Percentiles rank a stretch among this genome's conserved stretches.
These are phyloP conservation scores for Fusarium globosum DNA, from an alignment of 2,329 filamentous ascomycete species.

Conservation along the genomic window DNA sequence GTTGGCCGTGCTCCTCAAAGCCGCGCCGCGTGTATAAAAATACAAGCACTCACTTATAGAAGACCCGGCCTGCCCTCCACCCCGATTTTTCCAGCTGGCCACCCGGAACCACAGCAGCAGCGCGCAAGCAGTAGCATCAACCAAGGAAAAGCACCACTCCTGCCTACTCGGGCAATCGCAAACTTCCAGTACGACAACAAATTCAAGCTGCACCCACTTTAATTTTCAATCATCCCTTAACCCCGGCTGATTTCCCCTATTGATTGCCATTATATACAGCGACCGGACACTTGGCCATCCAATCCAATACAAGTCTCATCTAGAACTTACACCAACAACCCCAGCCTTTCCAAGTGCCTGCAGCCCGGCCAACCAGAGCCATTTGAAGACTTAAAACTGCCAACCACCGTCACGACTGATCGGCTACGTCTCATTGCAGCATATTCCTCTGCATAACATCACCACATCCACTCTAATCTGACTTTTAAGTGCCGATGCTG, in stretches of 20 bases:
- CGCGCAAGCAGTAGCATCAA: conserved; percentile 40
- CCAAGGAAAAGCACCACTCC: conserved; percentile 37
- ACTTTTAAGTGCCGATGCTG: conserved; percentile 38
- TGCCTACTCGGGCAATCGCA: conserved; percentile 32
- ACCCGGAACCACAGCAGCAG: conserved; percentile 42
- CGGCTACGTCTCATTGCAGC: conserved; percentile 37
- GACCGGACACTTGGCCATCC: conserved; percentile 24
- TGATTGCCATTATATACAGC: conserved; percentile 23
- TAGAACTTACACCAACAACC: conserved; percentile 19
- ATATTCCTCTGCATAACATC: conserved; percentile 39
- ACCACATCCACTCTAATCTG: conserved; percentile 29
- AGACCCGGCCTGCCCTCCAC: conserved; percentile 58
- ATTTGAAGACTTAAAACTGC: conserved; percentile 29
- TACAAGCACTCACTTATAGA: conserved; percentile 59
- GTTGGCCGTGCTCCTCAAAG: conserved; percentile 48
- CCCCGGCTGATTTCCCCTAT: conserved; percentile 15
- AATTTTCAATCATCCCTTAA: conserved; percentile 17
- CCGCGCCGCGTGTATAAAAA: conserved; percentile 58
- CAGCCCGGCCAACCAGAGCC: conserved; percentile 42
- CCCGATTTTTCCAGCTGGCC: conserved; percentile 52
- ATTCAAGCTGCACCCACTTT: conserved; percentile 31
- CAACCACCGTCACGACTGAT: conserved; percentile 27
- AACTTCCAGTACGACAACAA: conserved; percentile 25
- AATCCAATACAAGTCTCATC: conserved; percentile 29
- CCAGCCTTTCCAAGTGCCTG: conserved; percentile 31